Evolutionary conservation across 306 rosid species (phyloP), one percentile per base, ranked within the genome.

Genomic region (Cucumis melo): DNA sequence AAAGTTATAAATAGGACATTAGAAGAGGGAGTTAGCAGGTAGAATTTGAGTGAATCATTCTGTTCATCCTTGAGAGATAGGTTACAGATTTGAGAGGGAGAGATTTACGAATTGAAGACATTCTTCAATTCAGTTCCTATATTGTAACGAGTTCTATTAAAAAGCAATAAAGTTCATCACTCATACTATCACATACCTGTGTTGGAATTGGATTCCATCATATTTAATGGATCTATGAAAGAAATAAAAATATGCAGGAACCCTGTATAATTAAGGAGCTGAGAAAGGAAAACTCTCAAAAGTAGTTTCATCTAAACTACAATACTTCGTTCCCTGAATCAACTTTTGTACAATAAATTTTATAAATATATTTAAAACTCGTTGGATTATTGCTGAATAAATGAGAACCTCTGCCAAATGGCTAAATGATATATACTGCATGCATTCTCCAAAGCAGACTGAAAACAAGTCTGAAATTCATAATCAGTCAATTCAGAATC

Each of bases 301-400:
- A 56, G 15, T 57, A 54, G 60, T 75, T 58, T 56, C 56, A 38
- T 72, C 74, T 66, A 29, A 74, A 73, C 54, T 75, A 77, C 68
- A 54, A 53, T 34, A 36, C 68, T 39, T 66, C 78, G 74, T 21
- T 78, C 71, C 15, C 11, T 27, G 17, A 16, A 55, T 66, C 29
- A 36, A 32, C 38, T 41, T 10, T 27, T 71, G 16, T 50, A 13
- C 8, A 11, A 11, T n/a, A 13, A n/a, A 48, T 16, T 24, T 15
- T 13, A 48, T 56, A 42, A 46, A 44, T 48, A n/a, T 14, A 42
- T 23, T 44, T 44, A 11, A 50, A 42, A 42, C 58, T 70, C 73
- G 1, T 17, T 34, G 50, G n/a, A 36, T 65, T 65, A 38, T n/a
- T 5, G n/a, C 51, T 34, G 5, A 4, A 38, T 38, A 65, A 34